Evolutionary conservation across 2,329 filamentous ascomycete species (phyloP), one percentile per base, ranked within the genome.

Genomic region (Tolypocladium sp.): DNA sequence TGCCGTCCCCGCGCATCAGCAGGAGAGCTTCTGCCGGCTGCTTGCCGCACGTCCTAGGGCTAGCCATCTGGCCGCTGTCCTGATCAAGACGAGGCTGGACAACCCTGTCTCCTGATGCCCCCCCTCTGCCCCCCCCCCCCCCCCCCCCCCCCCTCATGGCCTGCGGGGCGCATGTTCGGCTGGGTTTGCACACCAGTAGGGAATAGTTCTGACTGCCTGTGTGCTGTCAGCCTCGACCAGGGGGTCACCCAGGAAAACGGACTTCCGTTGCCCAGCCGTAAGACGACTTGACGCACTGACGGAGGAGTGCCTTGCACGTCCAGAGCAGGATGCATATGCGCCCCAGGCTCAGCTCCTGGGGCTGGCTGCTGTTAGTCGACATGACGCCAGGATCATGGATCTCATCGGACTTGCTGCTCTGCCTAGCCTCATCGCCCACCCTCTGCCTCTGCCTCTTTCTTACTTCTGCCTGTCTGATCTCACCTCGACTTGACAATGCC

Each of bases 261-360:
- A 52, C 41, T 37, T 40, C 22, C 38, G 42, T 42, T 38, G 35
- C 44, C 44, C 56, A 51, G 33, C 44, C 30, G 56, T 41, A 41
- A 27, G 56, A 42, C 44, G 35, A 38, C 44, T 38, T 20, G 44
- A 52, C 56, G 25, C 44, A 38, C 33, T 55, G 37, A 40, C 38
- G 13, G 37, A 35, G 22, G 30, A 53, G 57, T 44, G 38, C 54
- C 40, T 52, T 44, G 54, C 54, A 44, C 40, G 54, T 42, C 25
- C 54, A n/a, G 37, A 58, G 22, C 55, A 44, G 44, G 49, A 57
- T 44, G 55, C 58, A 60, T 56, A 55, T 60, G 59, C 59, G 59
- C 59, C 59, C 52, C 53, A 42, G 58, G 59, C 59, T 60, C 59
- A 60, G 59, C 59, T 60, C 37, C 59, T 53, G 56, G 56, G 59